Evolutionary conservation across 768 basidiomycete genomes (phyloP).

Genomic region (Mycena venus): DNA sequence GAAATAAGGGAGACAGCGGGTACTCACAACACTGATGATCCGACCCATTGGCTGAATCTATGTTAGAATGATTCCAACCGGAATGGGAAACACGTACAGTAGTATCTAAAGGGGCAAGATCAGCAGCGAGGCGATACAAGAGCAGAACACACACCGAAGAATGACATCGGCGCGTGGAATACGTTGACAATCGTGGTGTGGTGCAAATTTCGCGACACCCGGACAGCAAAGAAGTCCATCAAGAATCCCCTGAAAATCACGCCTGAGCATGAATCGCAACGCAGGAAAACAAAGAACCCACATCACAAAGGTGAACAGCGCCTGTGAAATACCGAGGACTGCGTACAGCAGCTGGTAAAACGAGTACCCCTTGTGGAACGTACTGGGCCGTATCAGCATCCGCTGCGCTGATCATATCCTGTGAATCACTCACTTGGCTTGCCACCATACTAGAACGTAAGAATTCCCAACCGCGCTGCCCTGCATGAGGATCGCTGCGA

Average conservation of each 20-base stretch:
- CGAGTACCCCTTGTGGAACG: conserved; percentile 45
- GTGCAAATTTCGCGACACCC: conserved; percentile 45
- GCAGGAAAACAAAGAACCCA: too few relatives aligned
- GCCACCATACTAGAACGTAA: conserved; percentile 78
- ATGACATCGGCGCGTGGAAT: conserved; percentile 16
- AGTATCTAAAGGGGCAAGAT: conserved; percentile 8
- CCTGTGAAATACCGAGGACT: too few relatives aligned
- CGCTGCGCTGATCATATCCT: not conserved
- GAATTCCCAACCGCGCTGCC: conserved; percentile 70
- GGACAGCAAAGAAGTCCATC: conserved; percentile 68
- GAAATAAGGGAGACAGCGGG: not conserved
- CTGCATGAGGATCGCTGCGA: conserved; percentile 71
- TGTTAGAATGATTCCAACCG: not conserved
- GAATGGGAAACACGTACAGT: not conserved
- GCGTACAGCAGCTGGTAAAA: not conserved
- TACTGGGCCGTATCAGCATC: conserved; percentile 42
- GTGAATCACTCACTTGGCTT: conserved; percentile 59
- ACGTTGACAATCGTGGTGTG: not conserved
- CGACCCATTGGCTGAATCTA: conserved; percentile 67
- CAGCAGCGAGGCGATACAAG: conserved; percentile 50
- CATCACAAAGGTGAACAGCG: too few relatives aligned
- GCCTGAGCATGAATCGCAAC: not conserved
- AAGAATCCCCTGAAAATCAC: conserved; percentile 58
- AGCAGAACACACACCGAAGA: not conserved
- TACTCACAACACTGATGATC: conserved; percentile 59